Percentiles rank a stretch among this genome's conserved stretches.
phyloP scores from a whole-genome alignment of 768 basidiomycete genomes.

The Leucogyrophana mollusca region DNA sequence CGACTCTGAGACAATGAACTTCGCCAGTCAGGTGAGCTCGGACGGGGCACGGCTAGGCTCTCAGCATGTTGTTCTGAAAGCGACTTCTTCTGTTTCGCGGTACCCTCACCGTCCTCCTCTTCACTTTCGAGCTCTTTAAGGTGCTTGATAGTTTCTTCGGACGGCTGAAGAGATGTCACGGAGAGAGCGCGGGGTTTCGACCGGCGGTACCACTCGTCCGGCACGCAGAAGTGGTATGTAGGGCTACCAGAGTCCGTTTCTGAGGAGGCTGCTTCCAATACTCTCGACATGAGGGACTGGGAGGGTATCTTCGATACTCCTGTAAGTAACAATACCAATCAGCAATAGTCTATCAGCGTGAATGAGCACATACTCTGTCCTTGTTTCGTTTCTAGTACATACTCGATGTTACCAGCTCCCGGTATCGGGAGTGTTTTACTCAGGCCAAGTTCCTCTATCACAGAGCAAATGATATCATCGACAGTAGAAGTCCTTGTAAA shows the following conservation, averaged over 20 bases:
- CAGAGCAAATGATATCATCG: conserved; percentile 47
- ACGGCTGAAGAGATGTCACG: conserved; percentile 44
- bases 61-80: conserved; percentile 23
- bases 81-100: conserved; percentile 51
- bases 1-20: conserved; percentile 56
- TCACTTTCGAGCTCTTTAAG: conserved; percentile 42
- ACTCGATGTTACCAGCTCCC: conserved; percentile 68
- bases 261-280: conserved; percentile 39
- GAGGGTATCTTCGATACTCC: conserved; percentile 45
- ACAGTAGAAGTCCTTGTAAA: conserved; percentile 58
- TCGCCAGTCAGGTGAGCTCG: conserved; percentile 46
- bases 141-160: conserved; percentile 48
- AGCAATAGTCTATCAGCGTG: background rate
- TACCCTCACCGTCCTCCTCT: conserved; percentile 53
- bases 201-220: conserved; percentile 78
- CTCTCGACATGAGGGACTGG: conserved; percentile 40
- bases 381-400: conserved; percentile 62
- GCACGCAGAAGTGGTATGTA: conserved; percentile 63
- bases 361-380: conserved; percentile 57
- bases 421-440: conserved; percentile 62
- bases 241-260: conserved; percentile 47
- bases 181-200: conserved; percentile 56
- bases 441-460: conserved; percentile 68
- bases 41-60: conserved; percentile 13
- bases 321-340: conserved; percentile 22